Base-by-base conservation (phyloP, 257 asterid genomes). In the Nicotiana noctiflora region DNA sequence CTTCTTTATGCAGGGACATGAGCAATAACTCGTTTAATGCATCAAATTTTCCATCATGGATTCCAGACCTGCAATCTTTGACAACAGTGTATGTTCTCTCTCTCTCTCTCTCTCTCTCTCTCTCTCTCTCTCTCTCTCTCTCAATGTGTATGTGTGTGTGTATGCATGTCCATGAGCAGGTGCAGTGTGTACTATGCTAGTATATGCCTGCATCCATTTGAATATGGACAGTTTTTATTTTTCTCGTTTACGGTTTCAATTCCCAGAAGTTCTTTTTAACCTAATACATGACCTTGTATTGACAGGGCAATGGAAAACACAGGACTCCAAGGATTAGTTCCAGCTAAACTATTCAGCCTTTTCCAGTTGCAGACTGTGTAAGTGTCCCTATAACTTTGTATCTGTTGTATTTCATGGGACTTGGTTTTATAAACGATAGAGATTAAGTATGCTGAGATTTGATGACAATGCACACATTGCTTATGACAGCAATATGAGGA, bases 311-410 rank as follows among this genome's bases (percentile, higher is more conserved):
- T 94, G 98, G 97, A 93, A 32, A 80, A 81, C 40, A 87, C 94
- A 57, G 70, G 14, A 68, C 85, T 94, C 44, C 80, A 46, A 81
- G 98, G 98, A 80, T 64, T 81, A 76, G 85, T 93, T 84, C 94
- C 97, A 29, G 81, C 18, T 25, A 66, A 86, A 25, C 64, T 94
- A 80, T 94, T 94, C 82, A 80, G 87, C 82, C 92, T 88, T 80
- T 34, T 55, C 81, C 94, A 90, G 83, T 77, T 94, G 91, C 97
- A 94, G 82, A 89, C 89, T 81, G 92, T 94, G 98, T 94, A 80
- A 89, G 93, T 83, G 56, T 77, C 31, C 46, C 60, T 32, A 31
- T 17, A 11, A 57, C 61, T 21, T 52, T 59, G 80, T 29, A 21
- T 59, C 51, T 10, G 13, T 8, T 79, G 21, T 76, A 34, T 57